Percentiles rank a stretch among this genome's conserved stretches.
Conservation (phyloP, 192 early-diverging fungal species). For the Linnemannia hyalina region DNA sequence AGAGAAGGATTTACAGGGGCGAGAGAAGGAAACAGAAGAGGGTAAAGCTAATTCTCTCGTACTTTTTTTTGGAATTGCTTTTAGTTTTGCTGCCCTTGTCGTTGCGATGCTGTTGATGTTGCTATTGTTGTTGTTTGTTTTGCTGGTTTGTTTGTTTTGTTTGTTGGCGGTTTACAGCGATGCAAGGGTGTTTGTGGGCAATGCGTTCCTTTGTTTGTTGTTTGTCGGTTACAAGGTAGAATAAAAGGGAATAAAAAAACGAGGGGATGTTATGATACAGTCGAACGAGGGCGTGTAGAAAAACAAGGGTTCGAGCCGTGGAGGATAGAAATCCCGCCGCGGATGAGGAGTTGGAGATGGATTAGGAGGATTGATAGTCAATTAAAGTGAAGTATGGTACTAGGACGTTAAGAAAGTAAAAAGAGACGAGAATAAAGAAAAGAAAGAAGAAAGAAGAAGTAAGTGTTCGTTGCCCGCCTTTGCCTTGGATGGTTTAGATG, state of each 20-base stretch:
- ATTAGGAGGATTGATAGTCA: neutral
- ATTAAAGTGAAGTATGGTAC: neutral
- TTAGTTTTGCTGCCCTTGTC: neutral
- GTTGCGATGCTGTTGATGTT: neutral
- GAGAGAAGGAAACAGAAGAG: neutral
- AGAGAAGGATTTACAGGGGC: neutral
- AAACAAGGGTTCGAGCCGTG: constrained; percentile 2
- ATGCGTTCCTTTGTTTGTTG: neutral
- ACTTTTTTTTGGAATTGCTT: neutral
- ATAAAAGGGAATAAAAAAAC: constrained; percentile 1
- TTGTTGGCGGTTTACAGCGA: neutral
- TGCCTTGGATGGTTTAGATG: constrained; percentile 1
- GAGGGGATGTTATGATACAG: constrained; percentile 2
- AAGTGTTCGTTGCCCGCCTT: neutral
- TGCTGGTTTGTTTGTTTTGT: neutral
- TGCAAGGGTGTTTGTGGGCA: neutral
- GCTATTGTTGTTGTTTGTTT: neutral
- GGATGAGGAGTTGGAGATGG: neutral
- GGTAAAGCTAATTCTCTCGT: neutral
- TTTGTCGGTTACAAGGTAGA: neutral
- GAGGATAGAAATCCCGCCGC: neutral
- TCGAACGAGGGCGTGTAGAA: neutral
- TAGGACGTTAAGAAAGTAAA: neutral
- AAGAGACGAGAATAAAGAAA: neutral
- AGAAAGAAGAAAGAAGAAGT: neutral